Conservation (phyloP, 441 rosid species). For the Pelargonium hybrid region DNA sequence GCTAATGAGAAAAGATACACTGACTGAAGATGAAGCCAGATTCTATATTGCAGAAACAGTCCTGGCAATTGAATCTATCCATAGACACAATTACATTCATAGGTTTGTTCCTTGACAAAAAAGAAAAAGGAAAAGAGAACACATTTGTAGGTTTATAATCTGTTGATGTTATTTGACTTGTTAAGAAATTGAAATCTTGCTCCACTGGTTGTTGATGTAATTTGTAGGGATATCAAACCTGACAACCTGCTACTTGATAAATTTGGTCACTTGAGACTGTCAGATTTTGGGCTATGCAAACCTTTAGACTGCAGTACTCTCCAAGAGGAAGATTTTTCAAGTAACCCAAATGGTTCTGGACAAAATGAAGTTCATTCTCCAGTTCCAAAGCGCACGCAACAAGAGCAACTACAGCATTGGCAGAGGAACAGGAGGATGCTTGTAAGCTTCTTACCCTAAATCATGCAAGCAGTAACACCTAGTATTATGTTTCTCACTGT, state of each 20-base stretch:
- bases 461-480: not conserved
- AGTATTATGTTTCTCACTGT: not conserved
- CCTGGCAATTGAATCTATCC: constrained; percentile 28
- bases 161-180: constrained; percentile 1
- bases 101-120: constrained; percentile 13
- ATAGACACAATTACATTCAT: constrained; percentile 26
- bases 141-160: constrained; percentile 56
- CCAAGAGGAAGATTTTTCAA: constrained; percentile 15
- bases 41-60: constrained; percentile 25
- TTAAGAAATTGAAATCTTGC: constrained; percentile 11
- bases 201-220: not conserved
- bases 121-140: not conserved
- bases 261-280: constrained; percentile 25
- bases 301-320: constrained; percentile 24
- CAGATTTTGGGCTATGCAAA: constrained; percentile 27
- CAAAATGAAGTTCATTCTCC: not conserved
- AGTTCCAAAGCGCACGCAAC: constrained; percentile 8
- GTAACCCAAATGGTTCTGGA: not conserved
- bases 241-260: constrained; percentile 24
- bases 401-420: constrained; percentile 25
- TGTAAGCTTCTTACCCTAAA: constrained; percentile 12
- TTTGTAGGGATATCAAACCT: constrained; percentile 23
- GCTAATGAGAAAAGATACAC: constrained; percentile 27
- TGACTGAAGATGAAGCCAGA: constrained; percentile 22
- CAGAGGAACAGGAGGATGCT: constrained; percentile 24